Percentiles rank a stretch among this genome's conserved stretches.
Evolutionary conservation across 2,329 filamentous ascomycete species (phyloP).

Genomic region (Cladosporium colombiae): DNA sequence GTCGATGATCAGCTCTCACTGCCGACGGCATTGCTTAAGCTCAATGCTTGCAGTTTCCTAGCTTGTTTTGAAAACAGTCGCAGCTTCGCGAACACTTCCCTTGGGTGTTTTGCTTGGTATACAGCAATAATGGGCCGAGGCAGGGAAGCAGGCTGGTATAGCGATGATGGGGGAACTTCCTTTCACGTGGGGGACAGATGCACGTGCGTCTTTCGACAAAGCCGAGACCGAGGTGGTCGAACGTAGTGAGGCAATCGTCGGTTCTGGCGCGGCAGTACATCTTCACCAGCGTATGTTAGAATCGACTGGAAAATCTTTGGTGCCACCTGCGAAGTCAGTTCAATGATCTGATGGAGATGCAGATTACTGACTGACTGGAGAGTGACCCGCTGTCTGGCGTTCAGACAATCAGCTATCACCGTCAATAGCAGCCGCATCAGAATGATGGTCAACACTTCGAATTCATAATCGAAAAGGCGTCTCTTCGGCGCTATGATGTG

Average conservation of each 20-base stretch:
- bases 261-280: background rate
- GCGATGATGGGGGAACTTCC: background rate
- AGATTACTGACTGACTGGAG: background rate
- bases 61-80: background rate
- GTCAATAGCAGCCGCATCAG: background rate
- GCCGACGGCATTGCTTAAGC: background rate
- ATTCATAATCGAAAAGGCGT: background rate
- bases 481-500: background rate
- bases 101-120: background rate
- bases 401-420: background rate
- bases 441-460: background rate
- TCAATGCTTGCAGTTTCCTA: background rate
- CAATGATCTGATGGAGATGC: background rate
- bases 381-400: background rate
- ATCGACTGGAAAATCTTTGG: background rate
- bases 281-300: background rate
- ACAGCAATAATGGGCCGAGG: background rate
- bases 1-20: background rate
- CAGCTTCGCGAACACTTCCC: background rate
- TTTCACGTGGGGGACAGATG: slow-evolving; percentile 2
- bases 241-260: background rate
- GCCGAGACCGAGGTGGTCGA: slow-evolving; percentile 5
- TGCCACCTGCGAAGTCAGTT: too few species aligned
- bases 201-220: slow-evolving; percentile 1
- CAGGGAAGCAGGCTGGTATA: slow-evolving; percentile 1